Base-by-base conservation (phyloP, 805 yeast species). In the Starmerella bombi region DNA sequence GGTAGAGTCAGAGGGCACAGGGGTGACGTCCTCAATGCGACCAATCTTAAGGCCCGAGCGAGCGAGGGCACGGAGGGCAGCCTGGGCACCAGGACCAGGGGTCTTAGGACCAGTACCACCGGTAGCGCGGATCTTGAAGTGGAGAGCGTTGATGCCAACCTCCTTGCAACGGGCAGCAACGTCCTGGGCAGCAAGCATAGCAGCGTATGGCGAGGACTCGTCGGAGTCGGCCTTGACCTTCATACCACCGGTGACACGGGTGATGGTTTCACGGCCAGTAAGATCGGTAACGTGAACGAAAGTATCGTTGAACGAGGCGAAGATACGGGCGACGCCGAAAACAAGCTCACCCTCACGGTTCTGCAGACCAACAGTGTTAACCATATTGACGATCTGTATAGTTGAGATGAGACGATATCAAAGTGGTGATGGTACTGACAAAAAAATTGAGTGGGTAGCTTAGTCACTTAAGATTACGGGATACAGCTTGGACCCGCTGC, bases 231-330 rank as follows among this genome's bases (percentile, higher is more conserved):
- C 98, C 80, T 91, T 91, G 71, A 91, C 99, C 79, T 91, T 91
- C 98, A 91, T 91, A 74, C 98, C 99, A 78, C 99, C 99, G 65
- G 98, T 91, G 61, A 91, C 95, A 75, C 97, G 85, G 75, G 94
- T 79, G 66, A 91, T 88, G 74, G 99, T 91, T 75, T 93, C 99
- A 72, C 88, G 91, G 72, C 98, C 99, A 62, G 97, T 83, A 61
- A 86, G 75, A 77, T 91, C 99, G 62, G 99, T 91, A 62, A 91
- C 91, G 71, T 91, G 99, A 61, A 91, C 99, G 74, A 91, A 91
- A 56, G 99, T 91, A 76, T 91, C 99, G 81, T 91, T 91, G 78
- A 86, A 85, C 56, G 98, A 93, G 64, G 99, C 99, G 67, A 77
- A 91, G 79, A 91, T 91, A 75, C 96, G 93, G 66, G 98, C 98